These are phyloP conservation scores for Perkinsus marinus DNA, from an alignment of 169 alveolate species.

Conservation along the genomic window DNA sequence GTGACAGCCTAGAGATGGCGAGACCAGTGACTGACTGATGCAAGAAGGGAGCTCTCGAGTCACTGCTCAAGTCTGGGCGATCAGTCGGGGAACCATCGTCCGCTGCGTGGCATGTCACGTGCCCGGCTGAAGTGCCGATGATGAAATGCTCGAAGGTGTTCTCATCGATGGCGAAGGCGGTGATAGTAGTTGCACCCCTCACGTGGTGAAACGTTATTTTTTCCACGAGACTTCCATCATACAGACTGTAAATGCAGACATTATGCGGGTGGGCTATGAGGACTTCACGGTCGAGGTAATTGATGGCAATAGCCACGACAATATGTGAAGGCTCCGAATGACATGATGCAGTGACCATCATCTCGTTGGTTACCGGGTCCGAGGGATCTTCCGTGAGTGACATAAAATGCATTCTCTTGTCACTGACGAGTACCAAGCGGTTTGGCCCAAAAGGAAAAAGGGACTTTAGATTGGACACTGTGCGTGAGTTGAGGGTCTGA, in stretches of 20 bases:
- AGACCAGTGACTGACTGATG: neutral
- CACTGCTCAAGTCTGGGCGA: neutral
- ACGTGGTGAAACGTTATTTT: neutral
- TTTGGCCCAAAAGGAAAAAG: neutral
- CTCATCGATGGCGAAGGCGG: neutral
- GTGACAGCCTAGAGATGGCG: neutral
- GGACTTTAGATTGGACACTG: neutral
- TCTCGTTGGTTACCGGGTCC: neutral
- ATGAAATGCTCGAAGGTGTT: neutral
- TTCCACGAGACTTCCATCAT: neutral
- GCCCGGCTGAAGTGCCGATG: neutral
- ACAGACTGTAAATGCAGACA: neutral
- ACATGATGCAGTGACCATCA: neutral
- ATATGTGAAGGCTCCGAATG: neutral
- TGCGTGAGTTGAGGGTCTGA: neutral
- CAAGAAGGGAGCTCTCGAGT: neutral
- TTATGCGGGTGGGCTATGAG: neutral
- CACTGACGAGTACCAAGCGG: neutral
- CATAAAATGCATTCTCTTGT: neutral
- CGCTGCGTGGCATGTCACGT: neutral
- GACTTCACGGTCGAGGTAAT: neutral
- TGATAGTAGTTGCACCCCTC: neutral
- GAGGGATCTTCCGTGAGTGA: neutral
- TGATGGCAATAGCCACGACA: neutral
- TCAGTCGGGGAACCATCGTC: neutral